These are phyloP conservation scores for Drechslerella coelobrocha DNA, from an alignment of 2,329 filamentous ascomycete species.

Conservation along the genomic window DNA sequence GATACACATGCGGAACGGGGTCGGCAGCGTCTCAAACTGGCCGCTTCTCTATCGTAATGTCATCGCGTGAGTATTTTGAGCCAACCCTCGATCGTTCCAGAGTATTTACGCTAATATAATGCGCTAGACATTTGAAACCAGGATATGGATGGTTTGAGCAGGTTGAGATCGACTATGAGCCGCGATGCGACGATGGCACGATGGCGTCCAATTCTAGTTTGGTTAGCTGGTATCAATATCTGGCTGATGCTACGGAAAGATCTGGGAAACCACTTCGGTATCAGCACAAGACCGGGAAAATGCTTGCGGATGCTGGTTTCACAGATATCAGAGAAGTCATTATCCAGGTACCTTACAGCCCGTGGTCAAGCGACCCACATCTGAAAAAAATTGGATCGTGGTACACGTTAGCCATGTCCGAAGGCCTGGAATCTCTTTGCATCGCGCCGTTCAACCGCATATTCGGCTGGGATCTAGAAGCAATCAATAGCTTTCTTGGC, in stretches of 20 bases:
- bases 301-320: slow-evolving; percentile 76
- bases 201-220: slow-evolving; percentile 67
- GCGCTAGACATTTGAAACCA: slow-evolving; percentile 73
- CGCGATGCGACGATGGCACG: slow-evolving; percentile 73
- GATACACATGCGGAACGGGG: slow-evolving; percentile 80
- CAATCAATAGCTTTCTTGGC: slow-evolving; percentile 69
- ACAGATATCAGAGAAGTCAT: slow-evolving; percentile 76
- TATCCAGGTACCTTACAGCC: slow-evolving; percentile 74
- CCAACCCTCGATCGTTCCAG: not conserved
- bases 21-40: slow-evolving; percentile 81
- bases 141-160: slow-evolving; percentile 81
- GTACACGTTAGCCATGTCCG: slow-evolving; percentile 80
- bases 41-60: slow-evolving; percentile 73
- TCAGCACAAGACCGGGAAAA: slow-evolving; percentile 66
- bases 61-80: slow-evolving; percentile 65
- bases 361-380: slow-evolving; percentile 71
- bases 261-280: slow-evolving; percentile 71
- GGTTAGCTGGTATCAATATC: slow-evolving; percentile 71
- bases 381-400: slow-evolving; percentile 75
- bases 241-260: slow-evolving; percentile 72
- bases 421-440: slow-evolving; percentile 75
- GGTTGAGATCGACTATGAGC: slow-evolving; percentile 84
- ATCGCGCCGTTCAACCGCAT: slow-evolving; percentile 74
- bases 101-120: slow-evolving; percentile 6
- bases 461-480: slow-evolving; percentile 66